phyloP scores from a whole-genome alignment of 805 yeast species.

The Kazachstania psychrophila region DNA sequence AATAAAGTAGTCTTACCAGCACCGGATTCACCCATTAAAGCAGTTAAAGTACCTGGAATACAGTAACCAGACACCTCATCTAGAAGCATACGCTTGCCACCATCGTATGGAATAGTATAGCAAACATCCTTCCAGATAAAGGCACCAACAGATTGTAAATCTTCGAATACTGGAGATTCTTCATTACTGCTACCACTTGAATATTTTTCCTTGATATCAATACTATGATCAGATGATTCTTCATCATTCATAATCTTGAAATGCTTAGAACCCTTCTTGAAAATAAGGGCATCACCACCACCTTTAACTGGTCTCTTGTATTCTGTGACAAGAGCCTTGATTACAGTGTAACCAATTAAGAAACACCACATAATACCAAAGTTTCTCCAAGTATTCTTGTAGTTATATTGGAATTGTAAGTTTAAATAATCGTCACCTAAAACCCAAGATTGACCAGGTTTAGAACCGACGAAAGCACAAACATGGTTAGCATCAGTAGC shows the following conservation, averaged over 20 bases:
- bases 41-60: slow-evolving; percentile 67
- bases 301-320: slow-evolving; percentile 19
- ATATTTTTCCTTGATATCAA: slow-evolving; percentile 10
- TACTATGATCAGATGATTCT: slow-evolving; percentile 11
- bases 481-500: slow-evolving; percentile 33
- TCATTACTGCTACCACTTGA: slow-evolving; percentile 5
- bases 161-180: slow-evolving; percentile 9
- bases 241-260: slow-evolving; percentile 10
- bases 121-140: slow-evolving; percentile 68
- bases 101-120: slow-evolving; percentile 52
- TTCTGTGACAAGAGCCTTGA: slow-evolving; percentile 21
- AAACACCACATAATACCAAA: slow-evolving; percentile 56
- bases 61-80: slow-evolving; percentile 65
- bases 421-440: slow-evolving; percentile 51
- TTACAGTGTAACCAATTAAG: slow-evolving; percentile 15
- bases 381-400: slow-evolving; percentile 70
- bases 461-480: slow-evolving; percentile 56
- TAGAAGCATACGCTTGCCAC: slow-evolving; percentile 46
- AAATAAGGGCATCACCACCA: slow-evolving; percentile 36
- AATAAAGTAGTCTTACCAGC: slow-evolving; percentile 69
- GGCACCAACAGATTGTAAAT: slow-evolving; percentile 34
- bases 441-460: slow-evolving; percentile 43
- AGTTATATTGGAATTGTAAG: slow-evolving; percentile 41
- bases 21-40: slow-evolving; percentile 65
- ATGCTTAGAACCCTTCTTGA: slow-evolving; percentile 41